Evolutionary conservation across 306 rosid genomes (phyloP).

Genomic region (Sicyos edulis): DNA sequence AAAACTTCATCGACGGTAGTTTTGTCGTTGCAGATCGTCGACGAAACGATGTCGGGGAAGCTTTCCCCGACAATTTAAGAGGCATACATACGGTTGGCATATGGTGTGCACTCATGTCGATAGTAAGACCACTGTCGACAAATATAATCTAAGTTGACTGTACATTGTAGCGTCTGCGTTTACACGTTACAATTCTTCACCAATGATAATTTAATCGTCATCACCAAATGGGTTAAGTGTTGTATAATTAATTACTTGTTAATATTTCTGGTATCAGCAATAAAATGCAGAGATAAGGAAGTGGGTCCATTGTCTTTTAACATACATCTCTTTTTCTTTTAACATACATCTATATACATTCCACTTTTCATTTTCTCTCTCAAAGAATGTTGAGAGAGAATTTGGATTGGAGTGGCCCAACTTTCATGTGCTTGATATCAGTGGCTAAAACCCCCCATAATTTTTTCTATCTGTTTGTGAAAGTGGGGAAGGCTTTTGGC

Average conservation of each 20-base stretch:
- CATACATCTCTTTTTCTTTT: neutral
- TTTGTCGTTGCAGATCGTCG: too few relatives aligned
- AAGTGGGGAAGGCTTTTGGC: constrained; percentile 13
- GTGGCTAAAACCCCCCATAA: constrained; percentile 15
- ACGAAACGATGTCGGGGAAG: too few relatives aligned
- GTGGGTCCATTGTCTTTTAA: neutral
- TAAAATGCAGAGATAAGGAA: neutral
- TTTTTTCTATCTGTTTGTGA: neutral
- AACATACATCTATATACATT: neutral
- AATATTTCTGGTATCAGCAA: neutral
- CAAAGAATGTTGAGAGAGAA: neutral
- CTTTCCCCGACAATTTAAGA: too few relatives aligned
- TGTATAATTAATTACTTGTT: neutral
- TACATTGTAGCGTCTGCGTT: too few relatives aligned
- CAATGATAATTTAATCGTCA: too few relatives aligned
- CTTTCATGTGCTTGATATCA: constrained; percentile 11
- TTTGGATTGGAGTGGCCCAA: constrained; percentile 11
- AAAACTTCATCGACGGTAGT: too few relatives aligned
- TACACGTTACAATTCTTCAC: too few relatives aligned
- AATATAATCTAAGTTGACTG: too few relatives aligned
- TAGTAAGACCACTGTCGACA: too few relatives aligned
- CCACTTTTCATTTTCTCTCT: neutral
- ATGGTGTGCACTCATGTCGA: too few relatives aligned
- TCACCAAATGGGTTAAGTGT: too few relatives aligned
- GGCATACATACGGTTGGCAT: too few relatives aligned